Evolutionary conservation across 192 early-diverging fungal species (phyloP).

Genomic region (Podila horticola): DNA sequence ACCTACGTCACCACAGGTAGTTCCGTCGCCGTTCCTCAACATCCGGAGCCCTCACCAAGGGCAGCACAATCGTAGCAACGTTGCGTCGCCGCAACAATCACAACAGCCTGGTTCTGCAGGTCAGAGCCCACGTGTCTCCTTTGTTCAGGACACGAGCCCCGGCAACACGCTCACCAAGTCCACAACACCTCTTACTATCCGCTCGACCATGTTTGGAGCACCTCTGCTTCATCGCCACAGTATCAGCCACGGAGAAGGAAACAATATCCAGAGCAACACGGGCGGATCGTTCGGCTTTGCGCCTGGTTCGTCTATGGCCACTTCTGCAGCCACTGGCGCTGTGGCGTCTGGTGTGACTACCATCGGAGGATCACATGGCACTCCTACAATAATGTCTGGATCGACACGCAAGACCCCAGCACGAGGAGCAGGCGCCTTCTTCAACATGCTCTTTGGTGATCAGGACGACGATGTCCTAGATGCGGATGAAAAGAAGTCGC

Average conservation of each 20-base stretch:
- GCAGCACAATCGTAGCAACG: not conserved
- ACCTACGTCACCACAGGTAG: not conserved
- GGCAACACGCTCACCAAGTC: not conserved
- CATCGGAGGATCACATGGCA: not conserved
- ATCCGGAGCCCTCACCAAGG: not conserved
- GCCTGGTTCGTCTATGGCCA: not conserved
- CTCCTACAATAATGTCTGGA: not conserved
- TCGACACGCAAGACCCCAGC: slow-evolving; percentile 7
- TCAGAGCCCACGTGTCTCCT: slow-evolving; percentile 1
- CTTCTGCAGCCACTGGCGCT: not conserved
- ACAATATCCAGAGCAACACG: not conserved
- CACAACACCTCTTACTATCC: not conserved
- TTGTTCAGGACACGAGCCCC: slow-evolving; percentile 1
- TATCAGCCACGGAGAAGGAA: not conserved
- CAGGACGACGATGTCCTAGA: slow-evolving; percentile 16
- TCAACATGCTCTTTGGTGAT: slow-evolving; percentile 44
- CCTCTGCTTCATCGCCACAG: slow-evolving; percentile 4
- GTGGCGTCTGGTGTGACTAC: not conserved
- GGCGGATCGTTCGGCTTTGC: not conserved
- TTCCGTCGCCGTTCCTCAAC: slow-evolving; percentile 1
- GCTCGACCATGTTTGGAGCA: slow-evolving; percentile 8
- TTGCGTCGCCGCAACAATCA: not conserved
- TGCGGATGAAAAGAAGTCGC: slow-evolving; percentile 10
- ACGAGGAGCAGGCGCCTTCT: slow-evolving; percentile 26
- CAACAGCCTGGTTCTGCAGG: not conserved